Evolutionary conservation across 176 grass and related monocot species (phyloP).

Genomic region (Raddia distichophylla): DNA sequence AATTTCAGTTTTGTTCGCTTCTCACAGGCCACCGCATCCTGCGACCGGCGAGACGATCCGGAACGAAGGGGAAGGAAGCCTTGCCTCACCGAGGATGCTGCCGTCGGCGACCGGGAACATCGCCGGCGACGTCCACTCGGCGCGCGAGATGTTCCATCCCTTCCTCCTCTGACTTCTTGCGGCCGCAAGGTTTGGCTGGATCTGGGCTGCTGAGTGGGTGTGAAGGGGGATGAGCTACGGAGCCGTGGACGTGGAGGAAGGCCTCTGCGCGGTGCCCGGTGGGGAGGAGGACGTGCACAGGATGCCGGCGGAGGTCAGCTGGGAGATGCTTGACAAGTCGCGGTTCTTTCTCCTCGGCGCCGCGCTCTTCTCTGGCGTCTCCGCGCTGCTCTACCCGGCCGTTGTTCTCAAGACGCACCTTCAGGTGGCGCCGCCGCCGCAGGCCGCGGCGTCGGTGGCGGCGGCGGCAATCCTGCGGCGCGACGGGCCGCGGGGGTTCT

Average conservation of each 20-base stretch:
- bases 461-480: constrained; percentile 52
- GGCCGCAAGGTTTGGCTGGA: neutral
- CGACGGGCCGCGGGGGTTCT: constrained; percentile 61
- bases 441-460: constrained; percentile 26
- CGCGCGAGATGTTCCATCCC: constrained; percentile 44
- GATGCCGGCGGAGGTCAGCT: constrained; percentile 69
- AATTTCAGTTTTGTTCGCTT: neutral
- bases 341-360: constrained; percentile 64
- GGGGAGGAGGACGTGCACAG: neutral
- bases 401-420: constrained; percentile 70
- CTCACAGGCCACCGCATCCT: neutral
- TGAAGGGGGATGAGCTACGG: constrained; percentile 54
- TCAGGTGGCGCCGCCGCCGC: constrained; percentile 16
- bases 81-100: constrained; percentile 37
- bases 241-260: constrained; percentile 38
- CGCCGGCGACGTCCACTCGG: constrained; percentile 27
- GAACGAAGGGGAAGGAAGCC: neutral
- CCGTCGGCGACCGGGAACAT: constrained; percentile 5
- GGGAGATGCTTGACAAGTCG: constrained; percentile 81
- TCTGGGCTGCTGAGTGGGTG: constrained; percentile 11
- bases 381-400: constrained; percentile 62
- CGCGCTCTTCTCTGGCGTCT: constrained; percentile 64
- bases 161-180: constrained; percentile 24
- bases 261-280: neutral
- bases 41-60: neutral